A percentile compares a stretch with the other conserved stretches of the same genome.
These are phyloP conservation scores for Diutina rugosa DNA, from an alignment of 1,139 yeast genomes.

Conservation along the genomic window DNA sequence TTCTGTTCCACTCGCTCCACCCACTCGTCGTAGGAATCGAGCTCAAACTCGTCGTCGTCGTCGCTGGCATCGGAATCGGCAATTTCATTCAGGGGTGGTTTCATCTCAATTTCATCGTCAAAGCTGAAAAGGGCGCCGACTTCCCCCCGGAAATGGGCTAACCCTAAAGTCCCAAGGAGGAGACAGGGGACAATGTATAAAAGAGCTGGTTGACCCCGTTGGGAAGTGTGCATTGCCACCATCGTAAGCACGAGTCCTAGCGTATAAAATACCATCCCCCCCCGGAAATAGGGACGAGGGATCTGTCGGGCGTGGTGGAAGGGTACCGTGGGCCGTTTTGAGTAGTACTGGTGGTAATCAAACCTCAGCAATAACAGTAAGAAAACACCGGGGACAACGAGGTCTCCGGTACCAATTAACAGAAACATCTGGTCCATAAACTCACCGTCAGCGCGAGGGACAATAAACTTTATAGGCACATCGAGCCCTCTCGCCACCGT, in stretches of 20 bases:
- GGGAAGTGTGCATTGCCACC: slow-evolving; percentile 20
- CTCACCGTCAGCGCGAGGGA: slow-evolving; percentile 20
- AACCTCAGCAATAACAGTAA: slow-evolving; percentile 36
- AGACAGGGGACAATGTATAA: slow-evolving; percentile 48
- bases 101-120: slow-evolving; percentile 6
- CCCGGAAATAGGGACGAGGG: slow-evolving; percentile 31
- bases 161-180: slow-evolving; percentile 16
- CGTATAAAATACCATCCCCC: slow-evolving; percentile 30
- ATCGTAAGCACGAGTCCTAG: slow-evolving; percentile 32
- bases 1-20: background rate
- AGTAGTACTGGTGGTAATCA: slow-evolving; percentile 30
- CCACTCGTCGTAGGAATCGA: slow-evolving; percentile 5
- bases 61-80: slow-evolving; percentile 12
- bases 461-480: slow-evolving; percentile 40
- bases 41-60: slow-evolving; percentile 5
- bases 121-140: slow-evolving; percentile 21
- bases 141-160: slow-evolving; percentile 27
- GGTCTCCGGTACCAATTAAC: slow-evolving; percentile 47
- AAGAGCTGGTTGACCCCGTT: slow-evolving; percentile 55
- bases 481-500: slow-evolving; percentile 45
- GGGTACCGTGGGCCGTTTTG: slow-evolving; percentile 3
- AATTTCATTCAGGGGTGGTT: background rate
- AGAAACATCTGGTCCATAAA: background rate
- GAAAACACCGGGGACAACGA: slow-evolving; percentile 43
- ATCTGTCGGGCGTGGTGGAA: slow-evolving; percentile 17